Conservation (phyloP, 164 flowering plant genomes). For the Magnolia sinica region DNA sequence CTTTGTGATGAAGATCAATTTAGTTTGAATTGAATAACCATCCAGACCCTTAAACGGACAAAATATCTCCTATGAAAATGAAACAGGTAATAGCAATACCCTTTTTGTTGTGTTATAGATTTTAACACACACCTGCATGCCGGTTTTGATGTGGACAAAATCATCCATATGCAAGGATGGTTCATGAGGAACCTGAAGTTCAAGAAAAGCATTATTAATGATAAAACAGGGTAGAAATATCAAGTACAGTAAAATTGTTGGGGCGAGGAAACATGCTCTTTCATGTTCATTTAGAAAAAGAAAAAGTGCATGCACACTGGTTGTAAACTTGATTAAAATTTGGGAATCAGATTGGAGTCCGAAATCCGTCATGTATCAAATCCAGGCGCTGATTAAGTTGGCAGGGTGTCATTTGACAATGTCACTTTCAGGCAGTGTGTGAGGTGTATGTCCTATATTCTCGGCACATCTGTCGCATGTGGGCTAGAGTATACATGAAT, state of each 20-base stretch:
- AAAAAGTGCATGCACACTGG: neutral
- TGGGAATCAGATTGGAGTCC: neutral
- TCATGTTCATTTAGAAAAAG: neutral
- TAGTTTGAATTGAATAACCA: neutral
- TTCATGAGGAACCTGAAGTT: conserved; percentile 68
- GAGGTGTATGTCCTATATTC: neutral
- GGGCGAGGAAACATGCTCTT: neutral
- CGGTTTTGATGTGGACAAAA: conserved; percentile 77
- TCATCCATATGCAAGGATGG: conserved; percentile 61
- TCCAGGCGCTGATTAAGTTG: neutral
- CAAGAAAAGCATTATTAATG: conserved; percentile 2
- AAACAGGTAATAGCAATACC: neutral
- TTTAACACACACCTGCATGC: conserved; percentile 66
- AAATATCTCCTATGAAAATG: neutral
- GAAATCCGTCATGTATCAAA: neutral
- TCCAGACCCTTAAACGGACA: neutral
- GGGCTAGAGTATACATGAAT: neutral
- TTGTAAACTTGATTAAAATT: neutral
- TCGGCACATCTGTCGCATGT: neutral
- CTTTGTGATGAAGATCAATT: neutral
- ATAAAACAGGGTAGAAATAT: neutral
- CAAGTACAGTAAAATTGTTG: neutral
- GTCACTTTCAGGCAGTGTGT: neutral
- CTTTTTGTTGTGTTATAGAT: neutral
- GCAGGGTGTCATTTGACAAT: neutral